Evolutionary conservation across 192 early-diverging fungal species (phyloP).

Genomic region (Coemansia sp.): DNA sequence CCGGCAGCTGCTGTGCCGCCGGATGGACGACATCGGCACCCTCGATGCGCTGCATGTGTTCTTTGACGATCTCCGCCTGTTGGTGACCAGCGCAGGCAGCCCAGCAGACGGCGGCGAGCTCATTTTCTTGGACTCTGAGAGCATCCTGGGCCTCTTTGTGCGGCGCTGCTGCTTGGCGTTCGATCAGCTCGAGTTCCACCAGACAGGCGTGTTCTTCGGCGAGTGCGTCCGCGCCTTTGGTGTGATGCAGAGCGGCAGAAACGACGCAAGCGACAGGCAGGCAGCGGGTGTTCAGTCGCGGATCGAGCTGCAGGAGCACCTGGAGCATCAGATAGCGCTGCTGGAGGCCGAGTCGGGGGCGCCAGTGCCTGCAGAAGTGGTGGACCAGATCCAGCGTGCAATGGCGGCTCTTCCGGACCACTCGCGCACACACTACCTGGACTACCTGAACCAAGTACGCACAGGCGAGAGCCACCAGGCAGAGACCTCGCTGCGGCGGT

Average conservation of each 20-base stretch:
- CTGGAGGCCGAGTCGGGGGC: conserved; percentile 25
- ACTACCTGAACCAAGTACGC: conserved; percentile 28
- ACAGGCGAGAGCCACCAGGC: conserved; percentile 30
- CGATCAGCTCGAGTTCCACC: conserved; percentile 51
- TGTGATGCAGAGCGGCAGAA: neutral
- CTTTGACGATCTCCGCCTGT: conserved; percentile 23
- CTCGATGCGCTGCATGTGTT: conserved; percentile 35
- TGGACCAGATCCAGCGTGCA: conserved; percentile 10
- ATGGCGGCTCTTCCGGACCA: conserved; percentile 13
- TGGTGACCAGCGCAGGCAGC: conserved; percentile 10
- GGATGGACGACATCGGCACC: conserved; percentile 14
- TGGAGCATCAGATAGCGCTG: conserved; percentile 23
- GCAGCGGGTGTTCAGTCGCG: conserved; percentile 8
- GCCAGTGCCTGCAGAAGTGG: conserved; percentile 11
- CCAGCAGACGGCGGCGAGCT: conserved; percentile 10
- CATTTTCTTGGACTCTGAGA: conserved; percentile 40
- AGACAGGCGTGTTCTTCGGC: conserved; percentile 17
- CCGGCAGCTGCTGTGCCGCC: conserved; percentile 6
- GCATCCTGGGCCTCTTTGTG: conserved; percentile 45
- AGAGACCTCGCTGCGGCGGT: conserved; percentile 24
- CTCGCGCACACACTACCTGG: conserved; percentile 33
- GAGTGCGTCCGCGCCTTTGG: conserved; percentile 25
- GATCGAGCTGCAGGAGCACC: conserved; percentile 29
- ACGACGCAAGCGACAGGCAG: neutral
- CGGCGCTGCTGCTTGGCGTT: conserved; percentile 49